Base-by-base conservation (phyloP, 1,284 basidiomycete species). In the Golubevia sp. region DNA sequence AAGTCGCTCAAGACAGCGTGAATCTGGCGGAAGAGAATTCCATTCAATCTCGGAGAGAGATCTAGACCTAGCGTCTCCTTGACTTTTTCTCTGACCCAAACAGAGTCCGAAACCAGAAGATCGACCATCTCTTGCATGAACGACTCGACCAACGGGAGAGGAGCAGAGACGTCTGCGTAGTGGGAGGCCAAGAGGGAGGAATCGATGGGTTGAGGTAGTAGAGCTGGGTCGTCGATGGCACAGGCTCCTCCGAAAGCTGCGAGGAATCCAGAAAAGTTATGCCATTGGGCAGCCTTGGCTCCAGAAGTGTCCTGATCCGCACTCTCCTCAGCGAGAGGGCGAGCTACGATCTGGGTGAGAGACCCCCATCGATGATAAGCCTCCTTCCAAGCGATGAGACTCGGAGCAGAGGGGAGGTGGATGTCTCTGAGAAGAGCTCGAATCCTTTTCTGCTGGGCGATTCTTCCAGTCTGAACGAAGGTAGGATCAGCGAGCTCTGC, bases 221-320 rank as follows among this genome's bases (percentile, higher is more conserved):
- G 75, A 0, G 66, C 67, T 25, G 49, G 61, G 25, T 54, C 52
- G 38, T 88, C 61, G 26, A 86, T 85, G 13, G 89, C 84, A 67
- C 90, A 92, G 3, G 89, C 87, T 1, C 90, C 90, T 48, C 91
- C 90, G 25, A 91, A 88, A 0, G 92, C 88, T 18, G 91, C 89
- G 50, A 96, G 85, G 83, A 92, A 92, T 26, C 93, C 86, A 0
- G 92, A 91, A 23, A 93, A 86, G 81, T 96, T 94, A 77, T 93
- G 91, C 94, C 94, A 97, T 71, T 93, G 75, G 1, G 73, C 75
- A 2, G 77, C 77, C 61, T 73, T 76, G 34, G 76, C 73, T 49
- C 11, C 6, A 7, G 67, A 70, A 2, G 66, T 58, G 25, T 68
- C 68, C 20, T 61, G 55, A 15, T 34, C 82, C 63, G 87, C 88